Evolutionary conservation across 2,329 filamentous ascomycete species (phyloP), one percentile per base, ranked within the genome.

Genomic region (Ascochyta fabae): DNA sequence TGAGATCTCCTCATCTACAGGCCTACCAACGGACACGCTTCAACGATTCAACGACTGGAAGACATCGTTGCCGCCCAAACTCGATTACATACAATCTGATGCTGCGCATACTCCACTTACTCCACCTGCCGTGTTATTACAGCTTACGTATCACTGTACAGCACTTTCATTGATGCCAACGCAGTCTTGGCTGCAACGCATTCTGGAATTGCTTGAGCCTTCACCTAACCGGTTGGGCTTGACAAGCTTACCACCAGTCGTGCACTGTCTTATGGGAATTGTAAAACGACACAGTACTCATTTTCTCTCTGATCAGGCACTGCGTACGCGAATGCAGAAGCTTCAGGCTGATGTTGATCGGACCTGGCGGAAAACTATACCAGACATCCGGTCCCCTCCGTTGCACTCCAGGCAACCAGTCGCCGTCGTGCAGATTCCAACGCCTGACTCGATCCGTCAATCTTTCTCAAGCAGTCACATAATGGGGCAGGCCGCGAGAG

Each of bases 11-110:
- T 41, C 62, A 24, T 36, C 55, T 61, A 39, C 57, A 53, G 63
- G 35, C 16, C 61, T 62, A n/a, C 66, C 66, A 15, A 67, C 69
- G 23, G 74, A 74, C 33, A 67, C 68, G 15, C 64, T 74, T 43
- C 73, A 73, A 36, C 67, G 65, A 5, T 57, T 79, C 6, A 65
- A 57, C 71, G 76, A 56, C 66, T 80, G 68, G 75, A 79, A 66
- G 50, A 39, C 60, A 13, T 59, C 59, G 4, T 53, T 75, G 29
- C 70, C 71, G 13, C 23, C 59, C 3, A 68, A 64, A 38, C 60
- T 73, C 33, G 60, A 56, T 33, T 60, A 68, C 38, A 49, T 71
- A 23, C 51, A 57, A 26, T 55, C 55, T 19, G 60, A 66, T 9
- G 42, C 40, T 29, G 42, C 53, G 4, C 40, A 56, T 7, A 57